Conservation (phyloP, 306 rosid species). For the Oxytropis ochrocephala region DNA sequence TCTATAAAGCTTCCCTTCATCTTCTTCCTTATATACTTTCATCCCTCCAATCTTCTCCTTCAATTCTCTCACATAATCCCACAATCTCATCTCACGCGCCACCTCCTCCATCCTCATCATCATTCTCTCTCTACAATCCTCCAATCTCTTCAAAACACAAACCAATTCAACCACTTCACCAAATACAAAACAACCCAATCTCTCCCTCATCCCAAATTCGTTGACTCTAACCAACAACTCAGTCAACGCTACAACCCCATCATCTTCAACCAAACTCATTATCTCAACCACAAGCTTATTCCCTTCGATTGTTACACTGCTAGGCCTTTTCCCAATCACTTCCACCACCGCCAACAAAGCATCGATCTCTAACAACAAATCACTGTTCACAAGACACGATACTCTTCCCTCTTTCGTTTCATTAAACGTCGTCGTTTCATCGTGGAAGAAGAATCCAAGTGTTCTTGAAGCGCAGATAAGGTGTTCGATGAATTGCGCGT, state of each 20-base stretch:
- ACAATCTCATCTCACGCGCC: slow-evolving; percentile 15
- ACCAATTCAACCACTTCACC: slow-evolving; percentile 58
- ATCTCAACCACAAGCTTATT: slow-evolving; percentile 33
- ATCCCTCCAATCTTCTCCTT: slow-evolving; percentile 26
- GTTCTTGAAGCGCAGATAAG: neutral
- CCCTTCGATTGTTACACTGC: neutral
- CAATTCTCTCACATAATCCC: slow-evolving; percentile 32
- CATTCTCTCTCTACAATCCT: slow-evolving; percentile 33
- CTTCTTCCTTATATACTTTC: slow-evolving; percentile 9
- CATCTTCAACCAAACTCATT: slow-evolving; percentile 37
- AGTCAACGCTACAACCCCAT: slow-evolving; percentile 20
- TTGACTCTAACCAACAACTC: slow-evolving; percentile 32
- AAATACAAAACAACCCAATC: slow-evolving; percentile 38
- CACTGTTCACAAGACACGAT: neutral
- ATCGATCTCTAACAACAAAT: slow-evolving; percentile 38
- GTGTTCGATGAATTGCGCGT: too few relatives aligned
- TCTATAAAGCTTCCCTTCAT: neutral
- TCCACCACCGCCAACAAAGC: neutral
- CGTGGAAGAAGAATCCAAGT: slow-evolving; percentile 19
- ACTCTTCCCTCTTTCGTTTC: neutral
- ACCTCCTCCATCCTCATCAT: neutral
- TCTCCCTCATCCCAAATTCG: slow-evolving; percentile 41
- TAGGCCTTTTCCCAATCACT: neutral
- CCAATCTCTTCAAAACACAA: slow-evolving; percentile 42
- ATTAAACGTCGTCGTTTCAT: neutral